Evolutionary conservation across 2,329 filamentous ascomycete species (phyloP), one percentile per base, ranked within the genome.

Genomic region (Venturia nashicola): DNA sequence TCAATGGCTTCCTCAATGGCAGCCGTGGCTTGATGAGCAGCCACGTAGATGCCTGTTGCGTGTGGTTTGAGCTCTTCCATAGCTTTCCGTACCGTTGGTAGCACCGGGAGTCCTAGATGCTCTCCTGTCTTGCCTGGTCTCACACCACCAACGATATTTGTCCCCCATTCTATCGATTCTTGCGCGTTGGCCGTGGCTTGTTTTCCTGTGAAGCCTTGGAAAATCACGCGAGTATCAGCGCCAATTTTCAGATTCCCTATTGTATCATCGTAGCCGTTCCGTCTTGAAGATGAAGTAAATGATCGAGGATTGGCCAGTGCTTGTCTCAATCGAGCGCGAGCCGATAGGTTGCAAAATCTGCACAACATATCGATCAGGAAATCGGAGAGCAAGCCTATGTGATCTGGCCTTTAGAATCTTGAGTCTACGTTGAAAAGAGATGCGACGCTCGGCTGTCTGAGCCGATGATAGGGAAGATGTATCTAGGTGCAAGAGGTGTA

Each of bases 1-100:
- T 87, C 88, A 62, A 91, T 89, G 1, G 89, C 89, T 72, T 92
- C 88, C 72, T 90, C 86, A 69, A 93, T 91, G 0, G 89, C 89
- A 34, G 79, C 79, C 0, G 86, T 80, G 1, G 89, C 89, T 67
- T 88, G 84, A 65, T 86, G 83, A n/a, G 89, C 88, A 1, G 89
- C 86, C 2, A 92, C 89, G 68, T 90, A 92, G 64, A 93, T 88
- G 5, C 86, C 88, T 0, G 89, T 91, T 5, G 88, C 89, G 75
- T 91, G 85, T 2, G 89, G 89, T 69, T 86, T 89, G 44, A 90
- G 76, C 68, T 83, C 78, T 68, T 87, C 82, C 76, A 88, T 85
- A 7, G 89, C 89, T 71, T 81, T 83, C 69, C 80, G 80, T 39
- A 92, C 86, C 54, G 82, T 85, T 1, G 88, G 86, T 23, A 91